Base-by-base conservation (phyloP, 2,329 filamentous ascomycete genomes). In the Pyrenophora graminea region DNA sequence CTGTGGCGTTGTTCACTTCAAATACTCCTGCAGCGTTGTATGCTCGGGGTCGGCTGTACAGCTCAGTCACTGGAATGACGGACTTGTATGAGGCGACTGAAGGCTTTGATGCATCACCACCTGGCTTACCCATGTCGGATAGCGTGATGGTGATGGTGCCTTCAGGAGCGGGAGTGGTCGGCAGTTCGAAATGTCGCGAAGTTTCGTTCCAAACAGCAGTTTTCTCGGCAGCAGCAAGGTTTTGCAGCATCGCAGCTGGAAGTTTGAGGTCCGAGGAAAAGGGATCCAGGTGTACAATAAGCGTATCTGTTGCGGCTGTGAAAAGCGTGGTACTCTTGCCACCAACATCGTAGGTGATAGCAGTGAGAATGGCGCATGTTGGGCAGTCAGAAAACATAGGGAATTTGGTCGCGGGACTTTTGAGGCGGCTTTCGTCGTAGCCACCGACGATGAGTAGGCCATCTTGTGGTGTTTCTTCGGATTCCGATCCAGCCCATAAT, bases 351-450 rank as follows among this genome's bases (percentile, higher is more conserved):
- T 61, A 61, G 1, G 58, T 61, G 25, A 61, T 59, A 17, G 58
- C 58, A n/a, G 58, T 61, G 9, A 61, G 39, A 17, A 58, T 47
- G 10, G 58, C 58, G 45, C 58, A 61, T 41, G 58, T 61, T 38
- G 55, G 48, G 45, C 58, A 61, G 17, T 61, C 55, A 6, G 58
- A 56, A 31, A 56, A 59, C 55, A 56, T 61, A 39, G 58, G 58
- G 48, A 61, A 61, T 12, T 50, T 56, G 27, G 50, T 58, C 18
- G 58, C 41, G 1, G 58, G 36, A 25, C 47, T 52, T 3, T 51
- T 59, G 21, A 61, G 39, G 7, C 58, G 48, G 33, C 52, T 59
- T 45, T 55, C 48, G 7, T 61, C 55, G 30, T 54, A 61, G 19
- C 58, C 58, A 23, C 58, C 58, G 19, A 61, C 43, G 6, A 61